Percentiles rank a stretch among this genome's conserved stretches.
Conservation (phyloP, 768 basidiomycete genomes). For the Suillus hirtellus region DNA sequence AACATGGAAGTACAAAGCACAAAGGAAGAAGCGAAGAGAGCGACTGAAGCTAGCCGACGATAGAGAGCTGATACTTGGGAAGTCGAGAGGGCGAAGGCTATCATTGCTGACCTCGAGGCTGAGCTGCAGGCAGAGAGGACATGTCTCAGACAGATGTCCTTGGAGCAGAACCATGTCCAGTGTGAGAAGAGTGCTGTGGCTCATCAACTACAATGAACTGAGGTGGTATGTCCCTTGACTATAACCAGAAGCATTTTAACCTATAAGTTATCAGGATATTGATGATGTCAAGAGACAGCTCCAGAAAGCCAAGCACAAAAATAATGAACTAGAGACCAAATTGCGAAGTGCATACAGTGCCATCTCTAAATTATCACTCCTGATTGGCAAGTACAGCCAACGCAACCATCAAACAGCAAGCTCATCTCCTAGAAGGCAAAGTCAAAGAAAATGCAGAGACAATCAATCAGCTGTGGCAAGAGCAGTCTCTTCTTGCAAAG, state of each 20-base stretch:
- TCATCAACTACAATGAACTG: conserved; percentile 66
- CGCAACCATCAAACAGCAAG: conserved; percentile 69
- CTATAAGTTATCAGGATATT: conserved; percentile 63
- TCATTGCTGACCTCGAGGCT: conserved; percentile 68
- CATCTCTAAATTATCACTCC: neutral
- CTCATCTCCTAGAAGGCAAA: conserved; percentile 65
- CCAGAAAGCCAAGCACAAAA: conserved; percentile 70
- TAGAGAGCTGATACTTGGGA: conserved; percentile 63
- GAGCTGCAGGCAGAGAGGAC: conserved; percentile 72
- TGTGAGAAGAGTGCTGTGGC: conserved; percentile 67
- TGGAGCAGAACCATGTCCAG: conserved; percentile 62
- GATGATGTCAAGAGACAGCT: conserved; percentile 71
- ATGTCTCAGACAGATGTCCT: conserved; percentile 59
- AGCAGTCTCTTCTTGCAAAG: conserved; percentile 64
- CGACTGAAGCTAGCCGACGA: conserved; percentile 50
- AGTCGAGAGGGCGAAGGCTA: conserved; percentile 62
- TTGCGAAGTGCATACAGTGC: conserved; percentile 55
- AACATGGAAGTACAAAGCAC: conserved; percentile 58
- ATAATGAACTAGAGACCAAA: conserved; percentile 70
- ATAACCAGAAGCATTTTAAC: conserved; percentile 3
- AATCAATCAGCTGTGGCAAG: conserved; percentile 75
- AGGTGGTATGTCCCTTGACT: conserved; percentile 52
- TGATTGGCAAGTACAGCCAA: conserved; percentile 47
- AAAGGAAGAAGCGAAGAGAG: conserved; percentile 58
- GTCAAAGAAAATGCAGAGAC: conserved; percentile 68